Percentiles rank a stretch among this genome's conserved stretches.
Evolutionary conservation across 768 basidiomycete genomes (phyloP).

Genomic region (Hemileccinum rubropunctum): DNA sequence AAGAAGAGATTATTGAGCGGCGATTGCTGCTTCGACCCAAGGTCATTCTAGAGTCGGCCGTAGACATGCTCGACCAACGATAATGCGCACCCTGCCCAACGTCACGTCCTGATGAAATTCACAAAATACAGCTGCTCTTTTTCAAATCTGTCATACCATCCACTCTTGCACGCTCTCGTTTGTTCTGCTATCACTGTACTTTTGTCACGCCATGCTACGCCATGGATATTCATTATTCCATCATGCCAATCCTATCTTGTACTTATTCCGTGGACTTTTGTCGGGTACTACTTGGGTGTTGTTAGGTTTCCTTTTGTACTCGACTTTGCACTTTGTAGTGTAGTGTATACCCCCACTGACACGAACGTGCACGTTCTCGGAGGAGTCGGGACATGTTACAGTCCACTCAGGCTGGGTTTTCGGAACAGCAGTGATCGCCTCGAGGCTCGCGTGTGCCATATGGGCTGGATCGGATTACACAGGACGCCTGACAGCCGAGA

Average conservation of each 20-base stretch:
- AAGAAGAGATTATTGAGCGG: conserved; percentile 49
- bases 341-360: conserved; percentile 3
- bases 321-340: background rate
- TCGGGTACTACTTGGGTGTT: background rate
- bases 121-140: too few species aligned
- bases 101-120: background rate
- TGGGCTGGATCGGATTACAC: background rate
- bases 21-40: conserved; percentile 68
- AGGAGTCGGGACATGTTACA: too few species aligned
- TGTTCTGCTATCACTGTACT: conserved; percentile 16
- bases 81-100: conserved; percentile 3
- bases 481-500: background rate
- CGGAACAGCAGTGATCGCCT: background rate
- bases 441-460: background rate
- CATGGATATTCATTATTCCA: conserved; percentile 16
- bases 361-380: too few species aligned
- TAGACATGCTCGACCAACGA: conserved; percentile 44
- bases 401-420: too few species aligned
- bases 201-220: conserved; percentile 3
- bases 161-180: background rate
- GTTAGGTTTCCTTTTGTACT: conserved; percentile 7
- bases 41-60: conserved; percentile 72
- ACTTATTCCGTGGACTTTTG: conserved; percentile 5
- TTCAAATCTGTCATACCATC: background rate
- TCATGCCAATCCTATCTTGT: conserved; percentile 10